Evolutionary conservation across 129 eudicot genomes (phyloP), one percentile per base, ranked within the genome.

Genomic region (Chrysanthemum makinoi): DNA sequence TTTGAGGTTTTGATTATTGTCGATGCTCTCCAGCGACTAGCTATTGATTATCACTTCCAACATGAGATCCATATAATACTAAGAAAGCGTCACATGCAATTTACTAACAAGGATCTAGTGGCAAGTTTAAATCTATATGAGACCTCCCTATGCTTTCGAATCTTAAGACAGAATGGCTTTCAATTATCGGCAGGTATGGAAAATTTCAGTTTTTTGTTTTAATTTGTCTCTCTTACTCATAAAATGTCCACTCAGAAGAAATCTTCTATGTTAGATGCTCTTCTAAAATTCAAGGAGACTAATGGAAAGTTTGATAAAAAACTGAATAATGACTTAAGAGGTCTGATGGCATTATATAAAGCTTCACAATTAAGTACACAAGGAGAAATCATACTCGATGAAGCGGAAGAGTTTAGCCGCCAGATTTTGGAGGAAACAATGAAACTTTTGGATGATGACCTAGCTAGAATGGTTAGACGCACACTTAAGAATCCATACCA

Each of bases 101-200:
- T 66, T 18, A 70, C 18, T 14, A 7, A 65, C 16, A 10, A 61
- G 14, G 54, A 22, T 13, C 13, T 6, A 8, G n/a, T 7, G 53
- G 28, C n/a, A 70, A 2, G 44, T 35, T 44, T 8, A 24, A 70
- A 60, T 62, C 88, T 84, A n/a, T 53, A 19, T 22, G 66, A 71
- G 24, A 72, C 75, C 79, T 83, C 96, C 0, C 67, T 81, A 8
- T 62, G 47, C 18, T 88, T 89, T 66, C 80, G 91, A 24, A 65
- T 89, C 20, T 61, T 89, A 15, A 80, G 96, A 64, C 89, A 89
- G 26, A 62, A 84, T 20, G 91, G 86, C 9, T 77, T 73, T 74
- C 20, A 55, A 3, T 73, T 86, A 14, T 50, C 79, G 0, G 66
- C 86, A 80, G 86, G 95, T 84, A 22, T 14, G 9, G 0, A 12